These are phyloP conservation scores for Avena insularis DNA, from an alignment of 176 grass and related monocot species.

Conservation along the genomic window DNA sequence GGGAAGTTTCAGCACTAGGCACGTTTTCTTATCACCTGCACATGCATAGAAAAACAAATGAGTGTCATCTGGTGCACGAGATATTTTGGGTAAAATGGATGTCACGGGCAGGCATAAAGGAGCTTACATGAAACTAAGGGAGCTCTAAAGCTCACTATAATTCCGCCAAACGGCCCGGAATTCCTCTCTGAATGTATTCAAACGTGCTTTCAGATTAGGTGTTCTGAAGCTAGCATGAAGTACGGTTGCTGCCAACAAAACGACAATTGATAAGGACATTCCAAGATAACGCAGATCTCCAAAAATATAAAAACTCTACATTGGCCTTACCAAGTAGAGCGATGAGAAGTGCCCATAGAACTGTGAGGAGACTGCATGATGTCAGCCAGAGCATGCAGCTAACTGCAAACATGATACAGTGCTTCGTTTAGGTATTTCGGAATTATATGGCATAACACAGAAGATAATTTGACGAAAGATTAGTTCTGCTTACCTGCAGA, in stretches of 20 bases:
- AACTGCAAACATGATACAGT: conserved; percentile 58
- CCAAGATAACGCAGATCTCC: neutral
- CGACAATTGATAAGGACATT: conserved; percentile 24
- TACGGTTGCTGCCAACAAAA: conserved; percentile 64
- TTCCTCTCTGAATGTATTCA: conserved; percentile 99
- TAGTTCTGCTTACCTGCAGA: conserved; percentile 63
- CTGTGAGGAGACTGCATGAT: conserved; percentile 83
- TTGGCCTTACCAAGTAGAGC: conserved; percentile 72
- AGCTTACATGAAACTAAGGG: conserved; percentile 30
- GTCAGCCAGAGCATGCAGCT: conserved; percentile 96
- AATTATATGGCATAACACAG: conserved; percentile 5
- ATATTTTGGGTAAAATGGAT: neutral
- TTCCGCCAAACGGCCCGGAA: conserved; percentile 94
- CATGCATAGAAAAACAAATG: conserved; percentile 15
- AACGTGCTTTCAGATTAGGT: conserved; percentile 95
- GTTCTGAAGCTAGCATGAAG: conserved; percentile 97
- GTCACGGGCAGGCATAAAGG: neutral
- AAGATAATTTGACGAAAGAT: neutral
- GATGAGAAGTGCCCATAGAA: conserved; percentile 92
- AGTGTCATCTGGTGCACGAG: neutral
- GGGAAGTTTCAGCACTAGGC: conserved; percentile 40
- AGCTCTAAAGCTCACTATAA: conserved; percentile 80
- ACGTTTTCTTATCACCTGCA: conserved; percentile 48
- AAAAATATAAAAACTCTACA: conserved; percentile 31
- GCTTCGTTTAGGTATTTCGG: conserved; percentile 10